Conservation (phyloP, 306 rosid species). For the Acacia acuminata region DNA sequence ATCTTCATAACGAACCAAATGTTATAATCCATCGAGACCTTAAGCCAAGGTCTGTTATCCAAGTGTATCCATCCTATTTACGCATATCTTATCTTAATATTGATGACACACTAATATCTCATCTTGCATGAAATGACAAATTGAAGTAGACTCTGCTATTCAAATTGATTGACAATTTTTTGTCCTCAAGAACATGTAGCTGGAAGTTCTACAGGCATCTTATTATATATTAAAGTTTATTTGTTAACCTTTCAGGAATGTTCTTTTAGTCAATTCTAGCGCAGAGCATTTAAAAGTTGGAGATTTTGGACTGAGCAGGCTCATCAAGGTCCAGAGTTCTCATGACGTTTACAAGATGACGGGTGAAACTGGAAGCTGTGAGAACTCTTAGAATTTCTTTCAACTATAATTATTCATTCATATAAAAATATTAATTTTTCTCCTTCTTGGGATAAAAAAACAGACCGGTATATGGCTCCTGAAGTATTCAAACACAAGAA, state of each 20-base stretch:
- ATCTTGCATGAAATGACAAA: constrained; percentile 13
- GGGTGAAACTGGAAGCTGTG: constrained; percentile 99
- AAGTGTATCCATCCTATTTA: constrained; percentile 7
- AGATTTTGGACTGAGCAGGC: constrained; percentile 97
- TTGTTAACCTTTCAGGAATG: constrained; percentile 68
- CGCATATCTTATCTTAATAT: background rate
- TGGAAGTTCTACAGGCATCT: constrained; percentile 20
- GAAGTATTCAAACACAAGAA: constrained; percentile 88
- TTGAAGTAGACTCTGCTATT: constrained; percentile 26
- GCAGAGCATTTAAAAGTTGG: constrained; percentile 98
- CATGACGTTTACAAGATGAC: constrained; percentile 99
- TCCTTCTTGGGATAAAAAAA: constrained; percentile 31
- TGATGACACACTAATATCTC: constrained; percentile 3
- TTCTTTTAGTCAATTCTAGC: constrained; percentile 87
- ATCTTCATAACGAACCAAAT: constrained; percentile 95
- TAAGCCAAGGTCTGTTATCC: constrained; percentile 74
- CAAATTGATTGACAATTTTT: background rate
- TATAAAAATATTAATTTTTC: constrained; percentile 19
- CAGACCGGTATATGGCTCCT: constrained; percentile 98
- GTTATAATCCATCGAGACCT: constrained; percentile 90
- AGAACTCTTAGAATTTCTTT: constrained; percentile 44
- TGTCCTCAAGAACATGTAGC: constrained; percentile 23
- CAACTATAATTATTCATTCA: constrained; percentile 1
- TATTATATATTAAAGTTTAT: constrained; percentile 27
- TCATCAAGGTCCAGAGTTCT: constrained; percentile 79